A percentile compares a stretch with the other conserved stretches of the same genome.
Evolutionary conservation across 768 basidiomycete genomes (phyloP).

Genomic region (Mycena venus): DNA sequence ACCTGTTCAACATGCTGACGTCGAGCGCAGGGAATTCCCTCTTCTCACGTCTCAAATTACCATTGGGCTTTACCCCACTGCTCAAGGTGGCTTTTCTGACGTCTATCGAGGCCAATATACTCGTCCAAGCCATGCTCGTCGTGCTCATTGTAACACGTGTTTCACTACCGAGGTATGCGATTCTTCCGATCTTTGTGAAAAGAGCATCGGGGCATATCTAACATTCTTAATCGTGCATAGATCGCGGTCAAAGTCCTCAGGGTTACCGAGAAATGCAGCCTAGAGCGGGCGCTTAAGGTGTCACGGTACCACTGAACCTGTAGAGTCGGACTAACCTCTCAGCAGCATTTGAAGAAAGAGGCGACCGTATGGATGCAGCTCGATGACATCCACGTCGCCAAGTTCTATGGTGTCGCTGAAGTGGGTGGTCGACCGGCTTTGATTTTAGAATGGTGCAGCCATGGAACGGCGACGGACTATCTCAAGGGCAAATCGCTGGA

Average conservation of each 20-base stretch:
- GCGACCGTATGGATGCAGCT: neutral
- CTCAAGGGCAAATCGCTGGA: constrained; percentile 4
- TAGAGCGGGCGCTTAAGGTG: neutral
- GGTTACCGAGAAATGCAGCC: neutral
- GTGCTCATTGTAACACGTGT: neutral
- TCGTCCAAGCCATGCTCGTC: neutral
- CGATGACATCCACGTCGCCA: neutral
- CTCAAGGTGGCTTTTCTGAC: neutral
- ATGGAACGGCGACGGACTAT: constrained; percentile 1
- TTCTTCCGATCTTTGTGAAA: neutral
- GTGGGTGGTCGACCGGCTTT: constrained; percentile 2
- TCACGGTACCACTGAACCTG: neutral
- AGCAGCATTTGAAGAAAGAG: neutral
- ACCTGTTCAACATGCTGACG: neutral
- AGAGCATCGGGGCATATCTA: neutral
- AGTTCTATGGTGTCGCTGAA: neutral
- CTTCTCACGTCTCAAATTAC: neutral
- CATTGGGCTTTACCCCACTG: neutral
- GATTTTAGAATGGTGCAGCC: constrained; percentile 7
- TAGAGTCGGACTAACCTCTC: neutral
- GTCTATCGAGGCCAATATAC: neutral
- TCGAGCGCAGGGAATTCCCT: neutral
- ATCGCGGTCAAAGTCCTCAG: neutral
- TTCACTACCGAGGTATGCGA: neutral
- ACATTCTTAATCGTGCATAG: neutral